Evolutionary conservation across 352 stramenopile genomes (phyloP).

Genomic region (Pythium grandisporangium): DNA sequence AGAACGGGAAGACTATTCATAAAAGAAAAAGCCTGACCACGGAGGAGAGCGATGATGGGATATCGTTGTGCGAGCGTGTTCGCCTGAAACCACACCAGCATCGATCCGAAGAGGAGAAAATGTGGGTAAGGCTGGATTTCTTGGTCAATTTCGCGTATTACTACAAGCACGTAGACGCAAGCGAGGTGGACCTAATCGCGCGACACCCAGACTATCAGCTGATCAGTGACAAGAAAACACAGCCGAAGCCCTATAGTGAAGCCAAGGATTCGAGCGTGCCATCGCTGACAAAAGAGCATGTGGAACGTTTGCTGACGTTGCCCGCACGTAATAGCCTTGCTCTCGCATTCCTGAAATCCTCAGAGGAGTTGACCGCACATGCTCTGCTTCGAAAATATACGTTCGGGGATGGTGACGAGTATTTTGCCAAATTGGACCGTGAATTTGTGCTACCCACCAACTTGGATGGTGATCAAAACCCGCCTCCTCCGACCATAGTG

Average conservation of each 20-base stretch:
- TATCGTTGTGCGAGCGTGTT: slow-evolving; percentile 20
- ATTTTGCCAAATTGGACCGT: slow-evolving; percentile 35
- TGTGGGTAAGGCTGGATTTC: slow-evolving; percentile 64
- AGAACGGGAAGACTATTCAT: too few relatives aligned
- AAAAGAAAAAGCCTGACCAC: too few relatives aligned
- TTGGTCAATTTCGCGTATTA: slow-evolving; percentile 50
- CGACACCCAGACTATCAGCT: slow-evolving; percentile 42
- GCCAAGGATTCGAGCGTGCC: too few relatives aligned
- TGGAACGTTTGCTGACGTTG: slow-evolving; percentile 42
- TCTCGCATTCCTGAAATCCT: slow-evolving; percentile 58
- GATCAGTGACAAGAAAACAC: too few relatives aligned
- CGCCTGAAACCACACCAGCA: slow-evolving; percentile 37
- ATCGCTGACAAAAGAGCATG: slow-evolving; percentile 26
- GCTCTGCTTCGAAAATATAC: slow-evolving; percentile 59
- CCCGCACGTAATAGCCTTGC: slow-evolving; percentile 57
- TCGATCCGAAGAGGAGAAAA: slow-evolving; percentile 44
- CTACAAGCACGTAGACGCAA: slow-evolving; percentile 38
- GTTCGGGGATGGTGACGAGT: slow-evolving; percentile 53
- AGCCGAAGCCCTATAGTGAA: too few relatives aligned
- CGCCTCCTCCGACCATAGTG: too few relatives aligned
- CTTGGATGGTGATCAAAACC: too few relatives aligned
- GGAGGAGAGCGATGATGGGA: background rate
- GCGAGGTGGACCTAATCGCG: slow-evolving; percentile 55
- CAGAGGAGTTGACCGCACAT: slow-evolving; percentile 46
- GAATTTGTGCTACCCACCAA: slow-evolving; percentile 30